Conservation (phyloP, 2,329 filamentous ascomycete species). For the Nigrograna mackinnonii region DNA sequence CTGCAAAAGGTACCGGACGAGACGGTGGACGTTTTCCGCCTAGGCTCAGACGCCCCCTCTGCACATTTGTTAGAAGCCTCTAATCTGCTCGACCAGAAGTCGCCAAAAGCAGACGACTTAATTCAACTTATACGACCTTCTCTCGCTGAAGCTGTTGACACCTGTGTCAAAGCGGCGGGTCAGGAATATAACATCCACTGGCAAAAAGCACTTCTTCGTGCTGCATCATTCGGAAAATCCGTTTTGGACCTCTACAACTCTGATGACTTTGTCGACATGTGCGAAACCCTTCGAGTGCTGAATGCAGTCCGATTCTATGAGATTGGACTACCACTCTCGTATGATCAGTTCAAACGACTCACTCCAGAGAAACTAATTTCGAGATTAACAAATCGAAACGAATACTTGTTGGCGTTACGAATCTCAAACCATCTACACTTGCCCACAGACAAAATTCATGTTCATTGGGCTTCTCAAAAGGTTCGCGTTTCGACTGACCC, state of each 20-base stretch:
- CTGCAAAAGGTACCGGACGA: conserved; percentile 89
- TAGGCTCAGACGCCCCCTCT: conserved; percentile 84
- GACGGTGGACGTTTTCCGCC: conserved; percentile 85
- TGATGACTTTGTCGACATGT: conserved; percentile 98
- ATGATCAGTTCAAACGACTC: conserved; percentile 89
- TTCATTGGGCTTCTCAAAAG: conserved; percentile 96
- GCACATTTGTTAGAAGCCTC: conserved; percentile 94
- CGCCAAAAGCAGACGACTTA: conserved; percentile 95
- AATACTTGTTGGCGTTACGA: conserved; percentile 87
- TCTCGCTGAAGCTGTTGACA: conserved; percentile 90
- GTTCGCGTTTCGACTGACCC: conserved; percentile 83
- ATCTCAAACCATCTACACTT: conserved; percentile 86
- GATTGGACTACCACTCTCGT: conserved; percentile 85
- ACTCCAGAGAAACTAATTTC: conserved; percentile 87
- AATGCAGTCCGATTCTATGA: conserved; percentile 93
- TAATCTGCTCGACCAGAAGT: conserved; percentile 87
- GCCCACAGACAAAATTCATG: conserved; percentile 86
- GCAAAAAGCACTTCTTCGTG: conserved; percentile 96
- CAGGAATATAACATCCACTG: conserved; percentile 88
- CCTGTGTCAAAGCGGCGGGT: conserved; percentile 89
- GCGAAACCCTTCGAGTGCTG: conserved; percentile 86
- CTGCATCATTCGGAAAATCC: conserved; percentile 96
- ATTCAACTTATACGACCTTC: conserved; percentile 90
- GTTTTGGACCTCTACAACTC: conserved; percentile 97
- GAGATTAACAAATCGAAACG: conserved; percentile 82